These are phyloP conservation scores for Danielia oregonensis DNA, from an alignment of 805 yeast genomes.

Conservation along the genomic window DNA sequence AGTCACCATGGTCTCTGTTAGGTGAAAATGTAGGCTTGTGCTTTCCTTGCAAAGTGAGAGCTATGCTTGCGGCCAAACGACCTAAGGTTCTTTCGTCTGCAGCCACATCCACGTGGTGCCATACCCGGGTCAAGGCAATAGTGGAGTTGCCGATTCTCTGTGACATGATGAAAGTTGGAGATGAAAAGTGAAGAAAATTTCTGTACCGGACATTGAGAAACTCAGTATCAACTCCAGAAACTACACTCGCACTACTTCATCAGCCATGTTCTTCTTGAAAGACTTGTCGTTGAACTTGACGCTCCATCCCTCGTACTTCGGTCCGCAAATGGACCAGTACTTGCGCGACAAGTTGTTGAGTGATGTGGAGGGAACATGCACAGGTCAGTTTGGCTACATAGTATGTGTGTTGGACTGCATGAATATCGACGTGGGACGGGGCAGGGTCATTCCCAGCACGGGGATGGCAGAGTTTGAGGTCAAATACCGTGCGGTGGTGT, in stretches of 20 bases:
- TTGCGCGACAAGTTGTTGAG: constrained; percentile 83
- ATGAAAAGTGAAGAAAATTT: not conserved
- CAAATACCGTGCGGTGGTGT: constrained; percentile 92
- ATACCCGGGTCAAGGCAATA: constrained; percentile 74
- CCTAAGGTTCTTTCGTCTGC: constrained; percentile 84
- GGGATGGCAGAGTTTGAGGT: constrained; percentile 97
- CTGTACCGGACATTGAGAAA: not conserved
- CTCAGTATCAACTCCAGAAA: not conserved
- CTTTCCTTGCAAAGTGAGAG: constrained; percentile 88
- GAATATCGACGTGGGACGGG: constrained; percentile 93
- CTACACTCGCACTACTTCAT: not conserved
- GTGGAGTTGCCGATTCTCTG: constrained; percentile 54
- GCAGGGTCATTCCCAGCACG: constrained; percentile 82
- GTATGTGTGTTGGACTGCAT: constrained; percentile 93
- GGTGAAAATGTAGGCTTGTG: constrained; percentile 87
- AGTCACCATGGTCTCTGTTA: constrained; percentile 85
- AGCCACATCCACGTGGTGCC: constrained; percentile 96
- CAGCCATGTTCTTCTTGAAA: constrained; percentile 49
- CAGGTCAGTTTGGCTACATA: constrained; percentile 97
- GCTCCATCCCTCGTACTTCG: constrained; percentile 95
- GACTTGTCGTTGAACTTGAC: constrained; percentile 90
- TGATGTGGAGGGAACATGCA: constrained; percentile 98
- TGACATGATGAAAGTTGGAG: constrained; percentile 30
- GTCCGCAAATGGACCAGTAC: constrained; percentile 95
- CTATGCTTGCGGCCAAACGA: constrained; percentile 85